Base-by-base conservation (phyloP, 2,329 filamentous ascomycete species). In the Pseudogymnoascus sp. region DNA sequence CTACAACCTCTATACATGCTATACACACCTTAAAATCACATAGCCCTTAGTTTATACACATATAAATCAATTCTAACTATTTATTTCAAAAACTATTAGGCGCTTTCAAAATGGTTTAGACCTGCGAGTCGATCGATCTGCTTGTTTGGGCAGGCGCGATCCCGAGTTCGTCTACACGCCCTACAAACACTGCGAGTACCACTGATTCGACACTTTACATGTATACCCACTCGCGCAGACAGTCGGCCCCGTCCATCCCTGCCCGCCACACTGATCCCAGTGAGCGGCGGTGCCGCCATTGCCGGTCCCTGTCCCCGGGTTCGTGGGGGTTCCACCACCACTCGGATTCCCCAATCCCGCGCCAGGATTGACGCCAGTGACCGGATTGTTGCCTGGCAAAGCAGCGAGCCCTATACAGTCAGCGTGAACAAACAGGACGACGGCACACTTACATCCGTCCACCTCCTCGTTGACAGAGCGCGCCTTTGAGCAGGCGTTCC, bases 391-490 rank as follows among this genome's bases (percentile, higher is more conserved):
- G 14, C 64, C 65, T 11, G 62, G 64, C 21, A 67, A 37, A 13
- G 48, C 25, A 11, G n/a, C 34, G 23, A 67, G 62, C 65, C 62
- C 64, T 67, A 48, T 19, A 39, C 31, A 4, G 11, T 48, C 16
- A 60, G 23, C 7, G 48, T 4, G 23, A 54, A 54, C 48, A 54
- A 16, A 31, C 23, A 28, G 10, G 14, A 16, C 7, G 16, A 11
- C 8, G 1, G 48, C 48, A 34, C 63, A 75, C 77, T 74, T 73
- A 79, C 79, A 81, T 71, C 79, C 80, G 60, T 81, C 79, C 63
- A 82, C 79, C 8, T 77, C 67, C 72, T 83, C 81, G 37, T 76
- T 75, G 14, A 80, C 79, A 68, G 80, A 77, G 68, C 82, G 79
- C 34, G 75, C 64, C 62, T 79, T 73, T 65, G 73, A 77, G 75